A percentile compares a stretch with the other conserved stretches of the same genome.
Evolutionary conservation across 192 early-diverging fungal genomes (phyloP).

Genomic region (Phlyctochytrium bullatum): DNA sequence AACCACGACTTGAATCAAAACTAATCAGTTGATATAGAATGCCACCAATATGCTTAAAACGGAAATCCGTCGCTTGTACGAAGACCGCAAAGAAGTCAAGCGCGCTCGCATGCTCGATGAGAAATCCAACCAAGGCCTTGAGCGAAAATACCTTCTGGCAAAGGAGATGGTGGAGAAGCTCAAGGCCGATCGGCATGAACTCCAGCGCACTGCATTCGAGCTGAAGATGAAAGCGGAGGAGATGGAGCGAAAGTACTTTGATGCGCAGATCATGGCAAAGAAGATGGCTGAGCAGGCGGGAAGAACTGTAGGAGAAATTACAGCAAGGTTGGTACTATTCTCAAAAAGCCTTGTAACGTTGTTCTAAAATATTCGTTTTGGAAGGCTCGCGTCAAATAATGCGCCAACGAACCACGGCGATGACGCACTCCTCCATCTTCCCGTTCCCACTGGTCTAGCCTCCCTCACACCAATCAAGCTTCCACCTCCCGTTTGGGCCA

Average conservation of each 20-base stretch:
- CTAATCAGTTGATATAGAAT: conserved; percentile 23
- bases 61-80: conserved; percentile 44
- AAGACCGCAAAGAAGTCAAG: conserved; percentile 22
- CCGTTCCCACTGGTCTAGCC: neutral
- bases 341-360: no score
- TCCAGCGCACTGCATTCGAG: conserved; percentile 30
- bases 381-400: neutral
- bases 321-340: conserved; percentile 7
- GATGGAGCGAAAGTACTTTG: conserved; percentile 30
- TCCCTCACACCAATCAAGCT: conserved; percentile 10
- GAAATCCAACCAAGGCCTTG: conserved; percentile 26
- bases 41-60: conserved; percentile 44
- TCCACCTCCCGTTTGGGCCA: conserved; percentile 29
- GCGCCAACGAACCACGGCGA: neutral
- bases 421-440: neutral
- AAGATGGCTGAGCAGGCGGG: conserved; percentile 24
- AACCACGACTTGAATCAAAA: neutral
- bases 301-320: conserved; percentile 23
- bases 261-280: conserved; percentile 25
- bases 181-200: conserved; percentile 37
- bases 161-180: conserved; percentile 45
- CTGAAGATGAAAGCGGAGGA: conserved; percentile 36
- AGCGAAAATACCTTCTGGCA: conserved; percentile 39
- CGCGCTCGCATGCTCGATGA: conserved; percentile 34
- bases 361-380: neutral